Percentiles rank a stretch among this genome's conserved stretches.
Evolutionary conservation across 2,329 filamentous ascomycete genomes (phyloP).

Genomic region (Aspergillus viridinutans): DNA sequence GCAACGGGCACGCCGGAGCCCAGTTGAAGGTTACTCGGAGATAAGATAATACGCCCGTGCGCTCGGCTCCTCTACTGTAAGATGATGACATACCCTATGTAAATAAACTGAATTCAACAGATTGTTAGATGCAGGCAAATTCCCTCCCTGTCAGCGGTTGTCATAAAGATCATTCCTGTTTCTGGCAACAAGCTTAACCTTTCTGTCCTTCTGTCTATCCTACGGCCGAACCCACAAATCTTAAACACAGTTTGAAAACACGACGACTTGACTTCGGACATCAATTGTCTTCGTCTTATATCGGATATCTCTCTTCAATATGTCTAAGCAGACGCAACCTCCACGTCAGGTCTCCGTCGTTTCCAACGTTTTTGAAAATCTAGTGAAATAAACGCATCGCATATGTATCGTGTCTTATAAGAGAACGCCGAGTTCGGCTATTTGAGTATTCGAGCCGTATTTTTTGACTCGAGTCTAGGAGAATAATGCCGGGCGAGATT

Average conservation of each 20-base stretch:
- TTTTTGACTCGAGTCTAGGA: constrained; percentile 20
- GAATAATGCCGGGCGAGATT: constrained; percentile 27
- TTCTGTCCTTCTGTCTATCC: neutral
- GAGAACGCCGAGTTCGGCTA: neutral
- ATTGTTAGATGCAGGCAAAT: too few species aligned
- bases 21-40: constrained; percentile 18
- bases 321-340: neutral
- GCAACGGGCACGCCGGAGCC: constrained; percentile 8
- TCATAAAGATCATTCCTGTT: too few species aligned
- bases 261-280: neutral
- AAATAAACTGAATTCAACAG: neutral
- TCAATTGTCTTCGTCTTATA: neutral
- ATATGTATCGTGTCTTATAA: neutral
- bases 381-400: neutral
- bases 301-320: neutral
- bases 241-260: neutral
- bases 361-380: neutral
- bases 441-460: neutral
- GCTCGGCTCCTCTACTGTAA: neutral
- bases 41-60: constrained; percentile 28
- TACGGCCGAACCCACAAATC: neutral
- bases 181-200: too few species aligned
- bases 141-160: too few species aligned
- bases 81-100: neutral
- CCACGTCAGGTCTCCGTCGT: neutral